These are phyloP conservation scores for Camellia oleifera DNA, from an alignment of 179 eudicot genomes.

Conservation along the genomic window DNA sequence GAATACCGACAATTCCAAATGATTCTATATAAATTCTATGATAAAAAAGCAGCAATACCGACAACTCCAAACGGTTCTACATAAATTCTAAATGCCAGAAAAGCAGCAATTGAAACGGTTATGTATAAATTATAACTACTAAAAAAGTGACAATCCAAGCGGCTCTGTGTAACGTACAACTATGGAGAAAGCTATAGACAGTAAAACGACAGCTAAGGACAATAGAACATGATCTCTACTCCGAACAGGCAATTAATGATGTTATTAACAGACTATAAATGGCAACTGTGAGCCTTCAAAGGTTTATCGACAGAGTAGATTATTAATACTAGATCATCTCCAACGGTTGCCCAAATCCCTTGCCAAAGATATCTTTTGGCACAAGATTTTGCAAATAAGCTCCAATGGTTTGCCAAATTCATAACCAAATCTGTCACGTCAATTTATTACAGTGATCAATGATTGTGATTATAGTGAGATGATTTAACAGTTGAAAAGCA, in stretches of 20 bases:
- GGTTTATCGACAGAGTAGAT: not conserved
- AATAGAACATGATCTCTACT: not conserved
- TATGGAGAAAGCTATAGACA: not conserved
- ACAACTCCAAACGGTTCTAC: not conserved
- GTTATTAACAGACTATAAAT: not conserved
- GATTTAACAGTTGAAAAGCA: too few relatives aligned
- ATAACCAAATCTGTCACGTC: too few relatives aligned
- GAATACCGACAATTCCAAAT: not conserved
- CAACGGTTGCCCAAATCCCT: too few relatives aligned
- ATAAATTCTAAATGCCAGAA: not conserved
- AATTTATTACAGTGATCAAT: too few relatives aligned
- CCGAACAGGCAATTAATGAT: not conserved
- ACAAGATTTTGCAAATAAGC: too few relatives aligned
- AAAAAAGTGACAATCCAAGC: not conserved
- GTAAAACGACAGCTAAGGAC: not conserved
- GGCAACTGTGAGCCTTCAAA: not conserved
- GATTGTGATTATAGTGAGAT: too few relatives aligned
- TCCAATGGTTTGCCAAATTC: too few relatives aligned
- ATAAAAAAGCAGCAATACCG: not conserved
- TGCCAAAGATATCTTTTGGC: too few relatives aligned
- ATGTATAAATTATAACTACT: not conserved
- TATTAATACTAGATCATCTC: not conserved
- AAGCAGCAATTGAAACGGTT: not conserved
- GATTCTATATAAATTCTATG: not conserved
- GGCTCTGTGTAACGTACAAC: not conserved